phyloP scores from a whole-genome alignment of 768 basidiomycete species.

The Boletus rufocinnamomeus region DNA sequence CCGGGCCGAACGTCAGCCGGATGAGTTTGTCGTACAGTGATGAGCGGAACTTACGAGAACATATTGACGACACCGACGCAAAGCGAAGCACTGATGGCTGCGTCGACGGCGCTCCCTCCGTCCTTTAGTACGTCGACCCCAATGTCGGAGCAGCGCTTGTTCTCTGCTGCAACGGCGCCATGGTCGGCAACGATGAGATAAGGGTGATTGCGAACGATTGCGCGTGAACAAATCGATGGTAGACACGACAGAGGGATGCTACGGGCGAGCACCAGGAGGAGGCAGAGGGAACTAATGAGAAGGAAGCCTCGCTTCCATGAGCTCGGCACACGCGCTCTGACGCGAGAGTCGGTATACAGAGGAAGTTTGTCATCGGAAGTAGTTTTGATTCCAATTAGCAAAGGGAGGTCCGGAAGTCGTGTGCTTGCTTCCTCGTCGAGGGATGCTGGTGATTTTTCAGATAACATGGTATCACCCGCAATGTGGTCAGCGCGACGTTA shows the following conservation, averaged over 20 bases:
- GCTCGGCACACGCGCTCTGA: not conserved
- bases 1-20: conserved; percentile 6
- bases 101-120: conserved; percentile 91
- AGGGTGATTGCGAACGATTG: conserved; percentile 46
- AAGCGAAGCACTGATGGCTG: conserved; percentile 75
- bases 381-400: not conserved
- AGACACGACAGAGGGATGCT: not conserved
- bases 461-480: conserved; percentile 5
- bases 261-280: conserved; percentile 15
- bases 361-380: conserved; percentile 20
- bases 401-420: not conserved
- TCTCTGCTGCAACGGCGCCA: conserved; percentile 91
- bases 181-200: conserved; percentile 62
- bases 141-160: conserved; percentile 80
- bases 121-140: conserved; percentile 75
- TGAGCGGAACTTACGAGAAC: conserved; percentile 66
- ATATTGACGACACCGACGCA: conserved; percentile 86
- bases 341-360: conserved; percentile 13
- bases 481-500: not conserved
- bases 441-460: not conserved
- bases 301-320: conserved; percentile 19
- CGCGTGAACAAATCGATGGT: not conserved
- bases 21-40: not conserved
- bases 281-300: conserved; percentile 9
- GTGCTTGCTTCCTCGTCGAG: not conserved